Evolutionary conservation across 129 eudicot species (phyloP), one percentile per base, ranked within the genome.

Genomic region (Artemisia annua): DNA sequence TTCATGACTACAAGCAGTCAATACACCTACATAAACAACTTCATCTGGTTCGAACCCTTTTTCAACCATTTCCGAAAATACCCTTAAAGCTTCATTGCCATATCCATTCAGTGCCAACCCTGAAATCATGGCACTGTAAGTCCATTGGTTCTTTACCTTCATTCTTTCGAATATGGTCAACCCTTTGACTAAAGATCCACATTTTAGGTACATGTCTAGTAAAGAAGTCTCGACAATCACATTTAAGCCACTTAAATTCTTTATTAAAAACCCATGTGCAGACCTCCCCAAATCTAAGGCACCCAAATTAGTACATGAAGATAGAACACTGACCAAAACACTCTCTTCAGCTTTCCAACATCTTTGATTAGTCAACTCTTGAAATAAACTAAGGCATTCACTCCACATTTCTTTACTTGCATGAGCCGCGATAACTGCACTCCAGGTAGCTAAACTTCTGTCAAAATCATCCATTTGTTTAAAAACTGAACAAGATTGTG

Each of bases 291-390:
- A 59, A 70, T 81, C 78, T 61, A 81, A 73, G 13, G 70, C 81
- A 55, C 79, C 83, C 63, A 85, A 71, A 63, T 62, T 79, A 20
- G 85, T 81, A 71, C 88, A 85, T 43, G 86, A 80, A 66, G 83
- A 78, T 57, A 85, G 53, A 6, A 81, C 86, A 75, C 76, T 74
- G 35, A 81, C 86, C 52, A 81, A 66, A 67, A 85, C 79, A 75
- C 86, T 85, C 68, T 85, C 88, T 72, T 85, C 88, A 20, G 83
- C 83, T 62, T 52, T 78, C 85, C 81, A 78, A 71, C 72, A 71
- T 8, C 22, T 52, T 67, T 78, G 79, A 50, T 67, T 69, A 66
- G 61, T 78, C 78, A 85, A 70, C 56, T 74, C 79, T 35, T 48
- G 52, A 63, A 85, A 85, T 49, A 78, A 22, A 22, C 71, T 7